These are phyloP conservation scores for Gossypium gossypioides DNA, from an alignment of 441 rosid genomes.

Conservation along the genomic window DNA sequence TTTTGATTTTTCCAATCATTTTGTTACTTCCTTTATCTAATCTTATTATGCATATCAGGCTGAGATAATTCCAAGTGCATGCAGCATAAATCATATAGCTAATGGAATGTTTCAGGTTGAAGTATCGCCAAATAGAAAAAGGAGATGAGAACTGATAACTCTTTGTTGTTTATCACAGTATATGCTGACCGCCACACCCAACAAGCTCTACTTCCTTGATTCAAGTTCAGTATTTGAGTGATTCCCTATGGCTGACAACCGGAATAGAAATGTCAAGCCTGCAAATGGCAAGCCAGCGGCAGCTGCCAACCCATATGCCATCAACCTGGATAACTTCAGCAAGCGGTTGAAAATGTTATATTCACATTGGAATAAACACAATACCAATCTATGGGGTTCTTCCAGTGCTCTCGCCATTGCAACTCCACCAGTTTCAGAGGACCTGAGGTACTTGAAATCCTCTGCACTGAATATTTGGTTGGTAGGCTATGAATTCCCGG, in stretches of 20 bases:
- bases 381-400: conserved; percentile 52
- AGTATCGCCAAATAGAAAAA: background rate
- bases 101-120: background rate
- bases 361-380: conserved; percentile 53
- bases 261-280: conserved; percentile 32
- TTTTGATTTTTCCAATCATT: background rate
- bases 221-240: background rate
- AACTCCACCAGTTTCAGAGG: conserved; percentile 70
- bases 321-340: conserved; percentile 53
- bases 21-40: background rate
- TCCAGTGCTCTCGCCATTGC: conserved; percentile 56
- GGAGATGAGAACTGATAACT: conserved; percentile 5
- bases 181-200: background rate
- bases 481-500: conserved; percentile 82
- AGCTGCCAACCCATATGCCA: conserved; percentile 33
- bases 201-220: background rate
- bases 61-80: background rate
- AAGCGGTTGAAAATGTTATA: conserved; percentile 50
- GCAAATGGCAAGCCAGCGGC: conserved; percentile 30
- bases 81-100: background rate
- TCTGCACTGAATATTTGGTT: conserved; percentile 82
- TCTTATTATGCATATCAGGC: background rate
- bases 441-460: conserved; percentile 67
- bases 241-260: conserved; percentile 36
- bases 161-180: background rate